Conservation (phyloP, 2,329 filamentous ascomycete genomes). For the Westerdykella aurantiaca region DNA sequence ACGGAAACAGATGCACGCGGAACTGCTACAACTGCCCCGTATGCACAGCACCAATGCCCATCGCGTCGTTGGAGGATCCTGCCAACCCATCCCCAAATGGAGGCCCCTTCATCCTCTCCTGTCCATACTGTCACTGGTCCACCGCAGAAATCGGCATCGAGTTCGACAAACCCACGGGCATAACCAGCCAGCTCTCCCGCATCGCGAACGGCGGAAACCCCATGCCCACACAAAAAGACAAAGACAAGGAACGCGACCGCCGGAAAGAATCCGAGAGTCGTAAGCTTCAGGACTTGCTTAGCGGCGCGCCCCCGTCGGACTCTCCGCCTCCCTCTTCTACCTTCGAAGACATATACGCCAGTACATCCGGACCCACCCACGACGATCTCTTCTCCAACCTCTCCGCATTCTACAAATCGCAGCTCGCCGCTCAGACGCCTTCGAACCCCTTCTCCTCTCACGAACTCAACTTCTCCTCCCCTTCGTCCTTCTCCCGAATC, state of each 20-base stretch:
- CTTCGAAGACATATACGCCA: conserved; percentile 45
- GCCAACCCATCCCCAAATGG: conserved; percentile 22
- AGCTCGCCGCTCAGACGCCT: conserved; percentile 56
- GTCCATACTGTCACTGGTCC: conserved; percentile 89
- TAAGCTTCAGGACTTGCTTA: conserved; percentile 14
- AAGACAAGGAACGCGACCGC: conserved; percentile 37
- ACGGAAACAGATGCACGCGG: conserved; percentile 91
- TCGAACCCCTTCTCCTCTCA: conserved; percentile 40
- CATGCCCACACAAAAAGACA: conserved; percentile 37
- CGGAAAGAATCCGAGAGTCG: conserved; percentile 24
- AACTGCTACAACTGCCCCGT: conserved; percentile 95
- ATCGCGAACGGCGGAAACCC: conserved; percentile 50
- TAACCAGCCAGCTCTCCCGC: conserved; percentile 71
- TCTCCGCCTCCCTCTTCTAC: conserved; percentile 6
- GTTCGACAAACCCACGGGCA: conserved; percentile 83
- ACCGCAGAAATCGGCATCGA: conserved; percentile 83
- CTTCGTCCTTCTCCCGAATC: conserved; percentile 75
- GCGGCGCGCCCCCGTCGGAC: conserved; percentile 5
- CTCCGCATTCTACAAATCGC: conserved; percentile 73
- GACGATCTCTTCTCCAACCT: conserved; percentile 71
- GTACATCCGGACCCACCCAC: conserved; percentile 36
- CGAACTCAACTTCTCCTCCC: conserved; percentile 61
- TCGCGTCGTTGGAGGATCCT: conserved; percentile 61
- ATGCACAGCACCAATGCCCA: conserved; percentile 73
- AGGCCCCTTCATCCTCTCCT: conserved; percentile 72